phyloP scores from a whole-genome alignment of 169 alveolate species.

The Eimeria sp. region DNA sequence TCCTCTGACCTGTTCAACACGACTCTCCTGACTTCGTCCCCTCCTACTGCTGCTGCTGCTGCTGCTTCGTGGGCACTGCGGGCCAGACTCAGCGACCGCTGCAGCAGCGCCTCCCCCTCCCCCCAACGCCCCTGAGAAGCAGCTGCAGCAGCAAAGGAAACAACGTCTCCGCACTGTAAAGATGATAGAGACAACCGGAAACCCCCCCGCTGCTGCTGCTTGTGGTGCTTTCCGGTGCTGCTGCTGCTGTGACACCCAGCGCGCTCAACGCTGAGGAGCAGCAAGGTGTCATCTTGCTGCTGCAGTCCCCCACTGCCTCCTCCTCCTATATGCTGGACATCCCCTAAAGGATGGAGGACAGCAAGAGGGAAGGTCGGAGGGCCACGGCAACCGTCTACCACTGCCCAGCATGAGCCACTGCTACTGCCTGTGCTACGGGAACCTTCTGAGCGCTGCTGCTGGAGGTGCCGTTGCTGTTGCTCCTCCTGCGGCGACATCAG shows the following conservation, averaged over 20 bases:
- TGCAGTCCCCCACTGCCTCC: neutral
- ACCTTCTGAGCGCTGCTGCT: neutral
- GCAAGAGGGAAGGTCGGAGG: conserved; percentile 40
- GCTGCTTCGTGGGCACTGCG: conserved; percentile 47
- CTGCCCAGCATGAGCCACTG: conserved; percentile 40
- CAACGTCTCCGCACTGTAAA: conserved; percentile 42
- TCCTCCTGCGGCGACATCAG: conserved; percentile 36
- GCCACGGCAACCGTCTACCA: conserved; percentile 1
- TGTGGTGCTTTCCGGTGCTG: conserved; percentile 9
- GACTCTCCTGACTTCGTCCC: neutral
- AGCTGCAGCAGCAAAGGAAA: conserved; percentile 55
- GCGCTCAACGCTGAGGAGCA: conserved; percentile 23
- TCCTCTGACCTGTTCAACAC: neutral
- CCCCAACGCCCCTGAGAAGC: conserved; percentile 51
- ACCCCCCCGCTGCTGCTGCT: conserved; percentile 38
- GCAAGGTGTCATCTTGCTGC: conserved; percentile 47
- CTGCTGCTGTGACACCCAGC: conserved; percentile 23
- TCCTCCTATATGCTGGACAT: neutral
- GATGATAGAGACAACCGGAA: conserved; percentile 27
- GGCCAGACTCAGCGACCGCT: conserved; percentile 18
- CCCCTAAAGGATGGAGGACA: conserved; percentile 13
- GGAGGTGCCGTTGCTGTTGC: neutral
- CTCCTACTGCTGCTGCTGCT: conserved; percentile 43
- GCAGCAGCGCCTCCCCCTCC: conserved; percentile 60
- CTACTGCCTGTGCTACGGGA: conserved; percentile 36